Percentiles rank a stretch among this genome's conserved stretches.
Evolutionary conservation across 2,329 filamentous ascomycete genomes (phyloP).

Genomic region (Aureobasidium pullulans): DNA sequence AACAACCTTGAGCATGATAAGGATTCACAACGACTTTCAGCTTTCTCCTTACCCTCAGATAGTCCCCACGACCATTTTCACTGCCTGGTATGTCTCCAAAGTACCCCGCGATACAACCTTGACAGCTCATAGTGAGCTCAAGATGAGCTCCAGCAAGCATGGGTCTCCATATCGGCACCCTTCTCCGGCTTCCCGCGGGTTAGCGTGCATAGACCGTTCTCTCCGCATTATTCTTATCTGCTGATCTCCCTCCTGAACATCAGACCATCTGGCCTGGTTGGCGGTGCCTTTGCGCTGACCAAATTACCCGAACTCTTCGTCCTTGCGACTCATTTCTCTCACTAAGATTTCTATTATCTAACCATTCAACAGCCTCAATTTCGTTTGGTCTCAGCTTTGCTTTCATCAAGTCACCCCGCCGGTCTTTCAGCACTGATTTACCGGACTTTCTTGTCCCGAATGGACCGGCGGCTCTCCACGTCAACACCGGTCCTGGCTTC

Average conservation of each 20-base stretch:
- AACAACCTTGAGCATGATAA: too few relatives aligned
- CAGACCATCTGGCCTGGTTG: constrained; percentile 8
- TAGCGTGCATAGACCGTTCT: not conserved
- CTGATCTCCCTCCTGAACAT: constrained; percentile 5
- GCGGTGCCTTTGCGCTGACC: not conserved
- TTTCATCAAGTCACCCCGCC: not conserved
- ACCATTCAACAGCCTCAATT: not conserved
- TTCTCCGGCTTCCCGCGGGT: not conserved
- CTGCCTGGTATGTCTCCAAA: too few relatives aligned
- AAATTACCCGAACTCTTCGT: constrained; percentile 1
- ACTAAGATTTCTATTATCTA: not conserved
- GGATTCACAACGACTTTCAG: too few relatives aligned
- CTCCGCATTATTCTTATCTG: constrained; percentile 5
- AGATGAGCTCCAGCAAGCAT: not conserved
- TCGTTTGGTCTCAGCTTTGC: not conserved
- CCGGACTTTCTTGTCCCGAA: not conserved
- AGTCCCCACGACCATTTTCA: too few relatives aligned
- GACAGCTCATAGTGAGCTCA: not conserved
- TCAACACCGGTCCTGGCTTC: not conserved
- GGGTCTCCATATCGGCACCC: not conserved
- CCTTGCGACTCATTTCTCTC: not conserved
- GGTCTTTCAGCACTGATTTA: not conserved
- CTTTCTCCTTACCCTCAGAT: too few relatives aligned
- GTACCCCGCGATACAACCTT: not conserved
- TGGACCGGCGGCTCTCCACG: constrained; percentile 7